Base-by-base conservation (phyloP, 2,329 filamentous ascomycete species). In the Verticillium alfalfae region DNA sequence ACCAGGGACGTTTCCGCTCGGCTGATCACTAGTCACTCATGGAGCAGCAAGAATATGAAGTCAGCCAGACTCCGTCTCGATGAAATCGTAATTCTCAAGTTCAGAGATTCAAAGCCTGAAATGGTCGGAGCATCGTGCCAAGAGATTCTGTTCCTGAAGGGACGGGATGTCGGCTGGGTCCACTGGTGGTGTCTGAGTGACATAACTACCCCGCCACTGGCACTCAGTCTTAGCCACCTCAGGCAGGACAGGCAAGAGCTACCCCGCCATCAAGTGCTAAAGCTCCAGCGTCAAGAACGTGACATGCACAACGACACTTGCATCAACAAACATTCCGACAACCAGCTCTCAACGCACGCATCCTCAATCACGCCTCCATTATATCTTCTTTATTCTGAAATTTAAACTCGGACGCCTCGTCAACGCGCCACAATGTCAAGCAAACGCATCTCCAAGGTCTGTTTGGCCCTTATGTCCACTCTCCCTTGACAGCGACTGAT, bases 371-470 rank as follows among this genome's bases (percentile, higher is more conserved):
- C 36, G 13, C 9, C 36, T 9, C 36, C 36, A 8, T 37, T 7
- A 37, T 37, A 31, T 31, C 26, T 3, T 13, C 36, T 37, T 37
- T 37, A 37, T 37, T 37, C 36, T 37, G 39, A 8, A 45, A 18
- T n/a, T 6, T 2, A 16, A 5, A 13, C 13, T 15, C 13, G 15
- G 13, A 13, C 38, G 38, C 15, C 38, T 15, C 6, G 4, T 31
- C 26, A 31, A 6, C 39, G 18, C 39, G 18, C 9, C 45, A 34
- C 31, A 13, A 56, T 56, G 54, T 34, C 54, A n/a, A 73, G 70
- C 66, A 80, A 79, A 66, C 78, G 78, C 68, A 79, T 81, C 71
- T 68, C 72, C 65, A 81, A 80, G 73, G 78, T 76, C 67, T 52
- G 54, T 60, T 36, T n/a, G 34, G 15, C 39, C 31, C 34, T 60